Conservation (phyloP, 768 basidiomycete genomes). For the Kwoniella botswanensis region DNA sequence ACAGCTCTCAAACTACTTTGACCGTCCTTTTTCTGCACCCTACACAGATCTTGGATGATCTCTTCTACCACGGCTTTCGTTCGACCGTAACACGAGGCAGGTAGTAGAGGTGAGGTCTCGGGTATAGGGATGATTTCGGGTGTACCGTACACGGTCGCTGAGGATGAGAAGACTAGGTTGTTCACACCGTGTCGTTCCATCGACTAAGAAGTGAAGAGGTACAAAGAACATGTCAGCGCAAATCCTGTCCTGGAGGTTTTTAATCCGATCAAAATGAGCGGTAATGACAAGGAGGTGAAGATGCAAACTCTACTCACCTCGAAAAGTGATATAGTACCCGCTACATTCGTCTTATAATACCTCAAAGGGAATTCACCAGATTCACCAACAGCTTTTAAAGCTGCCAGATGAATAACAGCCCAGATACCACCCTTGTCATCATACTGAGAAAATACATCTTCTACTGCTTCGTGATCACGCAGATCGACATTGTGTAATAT, state of each 20-base stretch:
- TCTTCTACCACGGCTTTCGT: constrained; percentile 96
- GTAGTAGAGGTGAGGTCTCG: constrained; percentile 82
- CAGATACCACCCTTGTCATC: constrained; percentile 83
- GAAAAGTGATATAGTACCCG: constrained; percentile 81
- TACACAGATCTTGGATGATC: constrained; percentile 83
- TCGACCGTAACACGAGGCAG: constrained; percentile 91
- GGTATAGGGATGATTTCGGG: constrained; percentile 92
- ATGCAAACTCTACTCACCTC: constrained; percentile 51
- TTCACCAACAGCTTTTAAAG: constrained; percentile 97
- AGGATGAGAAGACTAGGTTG: constrained; percentile 94
- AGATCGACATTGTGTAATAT: constrained; percentile 68
- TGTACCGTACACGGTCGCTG: constrained; percentile 96
- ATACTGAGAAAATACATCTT: constrained; percentile 79
- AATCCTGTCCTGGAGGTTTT: background rate
- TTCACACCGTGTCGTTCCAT: constrained; percentile 84
- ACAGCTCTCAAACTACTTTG: constrained; percentile 62
- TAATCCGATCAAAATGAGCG: too few relatives aligned
- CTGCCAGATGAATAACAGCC: constrained; percentile 96
- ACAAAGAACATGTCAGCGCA: background rate
- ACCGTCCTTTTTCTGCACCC: constrained; percentile 27
- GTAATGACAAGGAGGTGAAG: constrained; percentile 50
- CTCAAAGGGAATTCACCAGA: constrained; percentile 88
- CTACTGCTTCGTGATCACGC: constrained; percentile 72
- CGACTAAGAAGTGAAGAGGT: constrained; percentile 51
- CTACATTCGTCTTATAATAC: constrained; percentile 94